A percentile compares a stretch with the other conserved stretches of the same genome.
Conservation (phyloP, 495 filamentous ascomycete genomes). For the Tuber calosporum region DNA sequence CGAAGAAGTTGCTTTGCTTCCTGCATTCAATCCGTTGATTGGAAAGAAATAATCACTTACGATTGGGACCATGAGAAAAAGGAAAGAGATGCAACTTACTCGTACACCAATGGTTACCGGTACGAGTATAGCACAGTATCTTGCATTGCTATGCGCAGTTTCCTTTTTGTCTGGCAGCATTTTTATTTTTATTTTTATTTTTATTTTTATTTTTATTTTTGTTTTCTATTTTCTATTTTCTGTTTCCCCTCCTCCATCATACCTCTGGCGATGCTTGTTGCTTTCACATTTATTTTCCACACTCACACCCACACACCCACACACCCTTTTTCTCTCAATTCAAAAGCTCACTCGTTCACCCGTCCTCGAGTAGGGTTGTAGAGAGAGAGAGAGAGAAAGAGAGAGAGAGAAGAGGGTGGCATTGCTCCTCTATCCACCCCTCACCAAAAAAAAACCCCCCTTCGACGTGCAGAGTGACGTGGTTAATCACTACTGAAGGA, state of each 20-base stretch:
- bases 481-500: conserved; percentile 13
- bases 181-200: conserved; percentile 8
- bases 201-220: background rate
- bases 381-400: no score
- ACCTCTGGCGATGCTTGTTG: background rate
- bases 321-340: background rate
- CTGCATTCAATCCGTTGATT: background rate
- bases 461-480: conserved; percentile 12
- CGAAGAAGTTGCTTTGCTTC: background rate
- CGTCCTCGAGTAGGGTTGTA: no score
- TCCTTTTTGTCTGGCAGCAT: background rate
- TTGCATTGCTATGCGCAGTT: background rate
- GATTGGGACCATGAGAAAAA: background rate
- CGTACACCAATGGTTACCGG: no score
- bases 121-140: no score
- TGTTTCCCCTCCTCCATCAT: background rate
- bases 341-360: conserved; percentile 3
- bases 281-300: background rate
- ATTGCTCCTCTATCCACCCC: conserved; percentile 1
- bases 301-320: conserved; percentile 4
- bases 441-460: background rate
- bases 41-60: background rate
- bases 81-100: background rate
- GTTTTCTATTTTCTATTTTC: background rate
- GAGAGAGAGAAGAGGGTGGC: no score